Percentiles rank a stretch among this genome's conserved stretches.
These are phyloP conservation scores for Mycosarcoma maydis DNA, from an alignment of 1,284 basidiomycete genomes.

Conservation along the genomic window DNA sequence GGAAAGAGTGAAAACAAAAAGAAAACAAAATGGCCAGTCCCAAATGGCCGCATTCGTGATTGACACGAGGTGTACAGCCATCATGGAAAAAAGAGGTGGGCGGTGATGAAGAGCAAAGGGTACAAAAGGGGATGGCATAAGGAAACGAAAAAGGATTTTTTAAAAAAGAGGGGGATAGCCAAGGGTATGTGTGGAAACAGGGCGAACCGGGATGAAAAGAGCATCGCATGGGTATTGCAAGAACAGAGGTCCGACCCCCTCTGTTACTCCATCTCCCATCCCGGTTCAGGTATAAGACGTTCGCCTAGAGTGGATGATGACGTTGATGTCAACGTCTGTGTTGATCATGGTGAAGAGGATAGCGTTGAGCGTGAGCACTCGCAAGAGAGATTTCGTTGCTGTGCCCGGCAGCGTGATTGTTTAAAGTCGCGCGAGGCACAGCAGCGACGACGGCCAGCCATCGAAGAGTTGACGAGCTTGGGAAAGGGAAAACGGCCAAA, in stretches of 20 bases:
- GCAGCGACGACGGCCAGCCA: conserved; percentile 29
- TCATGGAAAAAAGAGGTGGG: conserved; percentile 18
- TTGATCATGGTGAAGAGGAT: too few species aligned
- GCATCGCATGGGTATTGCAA: conserved; percentile 56
- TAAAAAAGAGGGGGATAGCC: conserved; percentile 7
- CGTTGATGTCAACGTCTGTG: too few species aligned
- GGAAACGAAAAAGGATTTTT: conserved; percentile 1
- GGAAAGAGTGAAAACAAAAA: too few species aligned
- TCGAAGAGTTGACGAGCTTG: conserved; percentile 8
- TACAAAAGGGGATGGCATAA: conserved; percentile 17
- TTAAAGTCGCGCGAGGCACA: conserved; percentile 11
- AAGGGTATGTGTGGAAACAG: conserved; percentile 25
- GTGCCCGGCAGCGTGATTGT: conserved; percentile 8
- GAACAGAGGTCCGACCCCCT: conserved; percentile 55
- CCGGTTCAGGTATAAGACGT: conserved; percentile 51
- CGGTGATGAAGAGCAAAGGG: conserved; percentile 18
- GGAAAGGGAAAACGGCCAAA: neutral
- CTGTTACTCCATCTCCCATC: conserved; percentile 55
- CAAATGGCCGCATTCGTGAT: neutral
- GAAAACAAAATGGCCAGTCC: conserved; percentile 1
- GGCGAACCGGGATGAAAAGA: conserved; percentile 48
- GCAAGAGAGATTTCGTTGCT: conserved; percentile 2
- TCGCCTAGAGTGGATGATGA: conserved; percentile 25
- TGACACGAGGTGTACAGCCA: too few species aligned
- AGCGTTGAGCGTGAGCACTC: conserved; percentile 30